Conservation (phyloP, 139 green algal genomes). For the Eudorina sp. region DNA sequence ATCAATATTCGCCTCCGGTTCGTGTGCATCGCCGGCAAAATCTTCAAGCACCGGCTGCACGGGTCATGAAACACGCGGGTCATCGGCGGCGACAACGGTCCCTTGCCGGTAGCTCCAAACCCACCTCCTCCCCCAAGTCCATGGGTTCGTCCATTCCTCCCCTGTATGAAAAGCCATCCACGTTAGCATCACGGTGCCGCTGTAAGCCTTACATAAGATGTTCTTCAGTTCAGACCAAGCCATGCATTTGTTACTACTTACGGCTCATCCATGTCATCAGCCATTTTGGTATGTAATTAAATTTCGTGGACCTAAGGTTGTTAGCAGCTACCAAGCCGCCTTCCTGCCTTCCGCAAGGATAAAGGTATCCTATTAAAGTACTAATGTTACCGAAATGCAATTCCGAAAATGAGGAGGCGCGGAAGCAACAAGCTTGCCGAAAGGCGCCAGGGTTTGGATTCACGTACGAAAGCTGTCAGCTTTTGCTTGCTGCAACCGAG, state of each 20-base stretch:
- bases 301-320: no score
- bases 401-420: no score
- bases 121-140: conserved; percentile 27
- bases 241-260: background rate
- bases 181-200: background rate
- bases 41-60: background rate
- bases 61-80: background rate
- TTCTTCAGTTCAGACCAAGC: background rate
- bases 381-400: no score
- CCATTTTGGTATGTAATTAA: conserved; percentile 17
- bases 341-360: no score
- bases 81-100: background rate
- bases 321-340: no score
- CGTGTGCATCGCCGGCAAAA: background rate
- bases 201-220: background rate
- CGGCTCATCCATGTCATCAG: conserved; percentile 36
- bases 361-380: no score
- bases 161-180: background rate
- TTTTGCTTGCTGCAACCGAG: no score
- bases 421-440: no score
- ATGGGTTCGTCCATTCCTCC: conserved; percentile 44
- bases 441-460: no score
- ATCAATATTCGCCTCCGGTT: conserved; percentile 19
- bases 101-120: background rate
- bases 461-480: no score